A percentile compares a stretch with the other conserved stretches of the same genome.
These are phyloP conservation scores for Plicaturopsis crispa DNA, from an alignment of 768 basidiomycete species.

Conservation along the genomic window DNA sequence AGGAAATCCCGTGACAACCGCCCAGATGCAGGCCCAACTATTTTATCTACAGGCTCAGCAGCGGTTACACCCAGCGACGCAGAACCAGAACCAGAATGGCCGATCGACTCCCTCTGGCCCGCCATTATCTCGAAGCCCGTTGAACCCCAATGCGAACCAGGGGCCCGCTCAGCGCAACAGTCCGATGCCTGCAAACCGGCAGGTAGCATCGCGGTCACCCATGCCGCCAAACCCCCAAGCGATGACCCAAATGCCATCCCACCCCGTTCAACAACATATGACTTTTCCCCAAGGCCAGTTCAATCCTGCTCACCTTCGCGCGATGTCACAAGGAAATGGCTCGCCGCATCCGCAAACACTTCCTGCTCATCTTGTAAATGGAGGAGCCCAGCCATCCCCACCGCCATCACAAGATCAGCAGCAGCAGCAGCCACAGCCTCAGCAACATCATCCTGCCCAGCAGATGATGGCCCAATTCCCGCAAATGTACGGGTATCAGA, in stretches of 20 bases:
- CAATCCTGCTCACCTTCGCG: slow-evolving; percentile 26
- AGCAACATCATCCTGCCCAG: slow-evolving; percentile 19
- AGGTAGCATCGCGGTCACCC: slow-evolving; percentile 21
- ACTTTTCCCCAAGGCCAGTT: slow-evolving; percentile 20
- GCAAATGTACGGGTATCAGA: slow-evolving; percentile 16
- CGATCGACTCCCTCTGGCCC: slow-evolving; percentile 20
- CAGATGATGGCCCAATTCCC: slow-evolving; percentile 21
- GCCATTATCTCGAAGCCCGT: slow-evolving; percentile 11
- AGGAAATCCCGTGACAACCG: slow-evolving; percentile 12
- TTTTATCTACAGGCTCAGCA: slow-evolving; percentile 8
- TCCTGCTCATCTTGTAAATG: slow-evolving; percentile 8
- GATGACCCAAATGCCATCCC: slow-evolving; percentile 17
- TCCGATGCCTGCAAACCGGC: slow-evolving; percentile 27
- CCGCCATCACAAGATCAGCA: slow-evolving; percentile 14
- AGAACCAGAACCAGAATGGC: slow-evolving; percentile 14
- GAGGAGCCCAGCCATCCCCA: slow-evolving; percentile 3
- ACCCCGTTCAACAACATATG: slow-evolving; percentile 14
- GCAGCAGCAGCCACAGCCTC: slow-evolving; percentile 17
- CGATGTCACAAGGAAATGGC: slow-evolving; percentile 21
- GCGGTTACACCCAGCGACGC: slow-evolving; percentile 2
- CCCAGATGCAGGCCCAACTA: slow-evolving; percentile 15
- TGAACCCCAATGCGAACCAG: slow-evolving; percentile 8
- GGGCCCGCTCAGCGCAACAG: slow-evolving; percentile 25
- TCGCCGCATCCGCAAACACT: no score
- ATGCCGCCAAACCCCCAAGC: slow-evolving; percentile 19